Conservation (phyloP, 2,329 filamentous ascomycete species). For the Plenodomus lindquistii region DNA sequence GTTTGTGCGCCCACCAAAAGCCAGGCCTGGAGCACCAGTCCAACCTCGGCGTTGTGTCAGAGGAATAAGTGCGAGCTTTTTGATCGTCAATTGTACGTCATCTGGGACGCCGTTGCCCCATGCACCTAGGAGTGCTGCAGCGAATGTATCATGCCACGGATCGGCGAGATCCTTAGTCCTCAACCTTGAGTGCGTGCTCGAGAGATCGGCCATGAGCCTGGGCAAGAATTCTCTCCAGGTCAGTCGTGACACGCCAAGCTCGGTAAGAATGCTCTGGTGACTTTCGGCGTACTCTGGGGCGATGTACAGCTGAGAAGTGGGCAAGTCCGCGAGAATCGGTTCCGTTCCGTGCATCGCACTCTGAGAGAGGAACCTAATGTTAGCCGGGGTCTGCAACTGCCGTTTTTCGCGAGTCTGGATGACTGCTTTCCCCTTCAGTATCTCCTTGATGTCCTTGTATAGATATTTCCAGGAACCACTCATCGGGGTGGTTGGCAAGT, state of each 20-base stretch:
- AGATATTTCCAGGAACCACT: constrained; percentile 14
- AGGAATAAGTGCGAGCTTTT: constrained; percentile 18
- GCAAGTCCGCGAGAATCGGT: constrained; percentile 16
- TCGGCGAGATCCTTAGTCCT: constrained; percentile 3
- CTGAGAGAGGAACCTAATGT: constrained; percentile 3
- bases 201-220: constrained; percentile 12
- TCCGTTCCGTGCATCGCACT: background rate
- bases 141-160: constrained; percentile 19
- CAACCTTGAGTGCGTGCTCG: constrained; percentile 1
- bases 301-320: constrained; percentile 17
- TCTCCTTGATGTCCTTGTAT: constrained; percentile 3
- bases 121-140: constrained; percentile 6
- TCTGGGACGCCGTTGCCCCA: background rate
- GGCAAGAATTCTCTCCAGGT: constrained; percentile 1
- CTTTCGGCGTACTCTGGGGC: constrained; percentile 11
- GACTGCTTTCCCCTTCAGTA: constrained; percentile 8
- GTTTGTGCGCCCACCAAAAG: background rate
- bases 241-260: constrained; percentile 5
- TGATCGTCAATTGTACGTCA: background rate
- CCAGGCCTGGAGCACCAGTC: constrained; percentile 12
- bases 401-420: constrained; percentile 14
- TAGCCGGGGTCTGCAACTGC: constrained; percentile 6
- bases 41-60: constrained; percentile 8
- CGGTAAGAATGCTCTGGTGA: background rate
- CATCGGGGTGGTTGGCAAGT: constrained; percentile 11